Percentiles rank a stretch among this genome's conserved stretches.
Conservation (phyloP, 208 protist species). For the Tritrichomonas musculus region DNA sequence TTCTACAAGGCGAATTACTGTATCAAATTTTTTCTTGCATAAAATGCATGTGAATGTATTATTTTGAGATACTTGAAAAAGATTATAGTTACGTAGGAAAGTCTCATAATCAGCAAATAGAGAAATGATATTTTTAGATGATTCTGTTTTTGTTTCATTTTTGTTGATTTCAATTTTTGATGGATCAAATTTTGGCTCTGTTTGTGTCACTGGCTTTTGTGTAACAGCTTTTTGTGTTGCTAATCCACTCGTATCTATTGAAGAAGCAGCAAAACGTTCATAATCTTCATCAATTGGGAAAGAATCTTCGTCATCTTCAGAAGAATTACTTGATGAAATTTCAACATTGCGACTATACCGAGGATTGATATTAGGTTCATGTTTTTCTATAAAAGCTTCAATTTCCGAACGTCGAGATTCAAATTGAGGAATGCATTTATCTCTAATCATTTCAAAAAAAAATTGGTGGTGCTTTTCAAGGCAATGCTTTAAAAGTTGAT, state of each 20-base stretch:
- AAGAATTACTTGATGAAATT: background rate
- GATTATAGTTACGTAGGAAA: background rate
- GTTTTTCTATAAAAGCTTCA: background rate
- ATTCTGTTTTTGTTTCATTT: background rate
- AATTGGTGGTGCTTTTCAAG: background rate
- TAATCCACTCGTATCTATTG: background rate
- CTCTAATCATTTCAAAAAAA: background rate
- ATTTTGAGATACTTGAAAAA: background rate
- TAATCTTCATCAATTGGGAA: background rate
- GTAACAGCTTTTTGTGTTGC: background rate
- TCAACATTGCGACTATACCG: background rate
- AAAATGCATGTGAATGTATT: background rate
- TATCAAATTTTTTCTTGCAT: background rate
- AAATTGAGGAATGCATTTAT: background rate
- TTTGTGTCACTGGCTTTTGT: background rate
- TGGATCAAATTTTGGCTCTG: background rate
- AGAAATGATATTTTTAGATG: background rate
- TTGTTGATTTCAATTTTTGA: background rate
- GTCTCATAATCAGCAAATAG: background rate
- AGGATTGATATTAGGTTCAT: background rate
- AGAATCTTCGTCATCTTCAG: background rate
- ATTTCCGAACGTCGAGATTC: background rate
- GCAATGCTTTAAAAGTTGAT: background rate
- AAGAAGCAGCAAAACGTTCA: background rate
- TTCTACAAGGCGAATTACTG: background rate